Conservation (phyloP, 176 grass and related monocot genomes). For the Musa troglodytarum region DNA sequence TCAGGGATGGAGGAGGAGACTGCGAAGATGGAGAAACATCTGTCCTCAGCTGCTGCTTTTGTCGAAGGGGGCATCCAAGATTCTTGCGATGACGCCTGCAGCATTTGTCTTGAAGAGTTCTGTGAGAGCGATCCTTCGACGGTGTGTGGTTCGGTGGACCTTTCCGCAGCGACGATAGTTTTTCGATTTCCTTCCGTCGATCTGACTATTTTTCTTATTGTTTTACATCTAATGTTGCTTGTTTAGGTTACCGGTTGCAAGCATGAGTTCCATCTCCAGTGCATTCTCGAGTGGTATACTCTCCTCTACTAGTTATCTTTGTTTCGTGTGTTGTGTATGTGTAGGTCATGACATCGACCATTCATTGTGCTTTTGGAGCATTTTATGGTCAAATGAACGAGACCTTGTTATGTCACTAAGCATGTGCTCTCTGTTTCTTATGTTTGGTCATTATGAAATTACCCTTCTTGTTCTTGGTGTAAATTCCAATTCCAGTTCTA, state of each 20-base stretch:
- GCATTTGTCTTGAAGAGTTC: conserved; percentile 94
- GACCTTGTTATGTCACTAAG: background rate
- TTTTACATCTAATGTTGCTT: background rate
- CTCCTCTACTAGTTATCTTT: background rate
- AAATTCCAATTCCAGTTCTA: background rate
- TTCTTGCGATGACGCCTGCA: conserved; percentile 89
- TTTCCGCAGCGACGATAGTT: background rate
- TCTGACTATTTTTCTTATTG: background rate
- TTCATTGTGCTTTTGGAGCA: background rate
- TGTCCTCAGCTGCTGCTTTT: conserved; percentile 73
- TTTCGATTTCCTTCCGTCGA: background rate
- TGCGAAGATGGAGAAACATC: conserved; percentile 61
- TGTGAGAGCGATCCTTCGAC: conserved; percentile 88
- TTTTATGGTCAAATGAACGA: background rate
- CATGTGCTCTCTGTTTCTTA: background rate
- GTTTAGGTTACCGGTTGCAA: conserved; percentile 77
- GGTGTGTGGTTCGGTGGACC: conserved; percentile 23
- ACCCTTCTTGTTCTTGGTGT: background rate
- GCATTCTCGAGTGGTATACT: conserved; percentile 88
- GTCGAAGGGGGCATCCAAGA: conserved; percentile 93
- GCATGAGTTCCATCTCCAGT: conserved; percentile 91
- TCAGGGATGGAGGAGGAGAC: conserved; percentile 51
- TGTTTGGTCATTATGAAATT: background rate
- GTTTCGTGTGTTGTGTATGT: background rate
- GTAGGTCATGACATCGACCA: background rate